Evolutionary conservation across 371 early-diverging fungal species (phyloP), one percentile per base, ranked within the genome.

Genomic region (Batrachochytrium dendrobatidis): DNA sequence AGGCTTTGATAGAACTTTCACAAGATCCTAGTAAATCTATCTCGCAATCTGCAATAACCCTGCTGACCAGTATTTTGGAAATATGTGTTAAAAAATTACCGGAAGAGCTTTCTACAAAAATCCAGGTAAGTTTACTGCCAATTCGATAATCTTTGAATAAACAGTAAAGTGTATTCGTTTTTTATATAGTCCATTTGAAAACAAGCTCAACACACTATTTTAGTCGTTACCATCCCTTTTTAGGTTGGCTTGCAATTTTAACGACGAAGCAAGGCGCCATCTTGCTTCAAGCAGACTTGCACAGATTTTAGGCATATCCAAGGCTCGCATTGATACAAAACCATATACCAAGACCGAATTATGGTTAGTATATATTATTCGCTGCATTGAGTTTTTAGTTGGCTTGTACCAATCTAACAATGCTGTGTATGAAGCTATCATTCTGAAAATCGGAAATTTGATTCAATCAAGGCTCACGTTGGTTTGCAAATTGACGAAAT

Each of bases 401-500:
- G 39, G 20, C 39, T 15, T 20, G 15, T 39, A 39, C 15, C 15
- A 15, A 15, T 15, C 15, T 39, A 39, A 39, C 20, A 20, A 39
- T 20, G 15, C 15, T 15, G 39, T 39, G 39, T 20, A 20, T 15
- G 39, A 39, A 39, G 39, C 15, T 39, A 15, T n/a, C n/a, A n/a
- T n/a, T n/a, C n/a, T n/a, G n/a, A 15, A 39, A 39, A 39, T 15
- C 39, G 20, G 39, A 39, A 15, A 39, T 20, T 26, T 4, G 25
- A 51, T 33, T 51, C 10, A 4, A 24, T 51, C 55, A 48, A 32
- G 34, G 48, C 50, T 12, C 35, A 52, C 3, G 58, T 66, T 44
- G 86, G 86, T 0, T 75, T 82, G 32, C 83, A 86, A n/a, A 81
- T 90, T 61, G 92, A 92, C 53, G 91, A 92, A 53, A 60, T 66